Evolutionary conservation across 805 yeast genomes (phyloP).

Genomic region (Myxozyma kluyveri): DNA sequence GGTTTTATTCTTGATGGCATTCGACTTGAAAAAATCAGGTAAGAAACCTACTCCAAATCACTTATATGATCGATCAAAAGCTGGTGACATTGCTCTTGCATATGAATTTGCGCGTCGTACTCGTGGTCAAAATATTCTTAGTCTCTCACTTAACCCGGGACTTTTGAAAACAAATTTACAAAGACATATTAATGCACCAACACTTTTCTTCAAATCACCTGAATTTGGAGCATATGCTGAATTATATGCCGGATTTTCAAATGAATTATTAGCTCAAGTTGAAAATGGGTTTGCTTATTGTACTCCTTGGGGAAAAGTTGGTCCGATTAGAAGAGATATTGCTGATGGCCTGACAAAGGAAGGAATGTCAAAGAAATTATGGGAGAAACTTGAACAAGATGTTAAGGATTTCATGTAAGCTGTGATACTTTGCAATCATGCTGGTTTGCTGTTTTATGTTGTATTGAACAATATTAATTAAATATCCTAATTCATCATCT

Average conservation of each 20-base stretch:
- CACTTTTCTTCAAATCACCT: conserved; percentile 4
- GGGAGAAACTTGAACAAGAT: conserved; percentile 14
- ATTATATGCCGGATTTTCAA: conserved; percentile 44
- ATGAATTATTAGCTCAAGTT: conserved; percentile 37
- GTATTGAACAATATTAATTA: too few relatives aligned
- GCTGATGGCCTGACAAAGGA: conserved; percentile 6
- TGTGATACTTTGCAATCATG: not conserved
- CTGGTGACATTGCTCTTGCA: conserved; percentile 36
- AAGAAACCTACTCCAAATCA: conserved; percentile 14
- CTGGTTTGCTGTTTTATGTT: too few relatives aligned
- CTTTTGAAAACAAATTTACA: conserved; percentile 14
- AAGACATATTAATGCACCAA: not conserved
- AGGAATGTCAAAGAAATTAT: conserved; percentile 8
- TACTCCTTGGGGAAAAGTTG: conserved; percentile 14
- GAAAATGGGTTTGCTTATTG: conserved; percentile 38
- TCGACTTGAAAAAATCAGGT: conserved; percentile 30
- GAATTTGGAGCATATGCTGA: conserved; percentile 37
- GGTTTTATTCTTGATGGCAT: conserved; percentile 41
- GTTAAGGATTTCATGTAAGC: conserved; percentile 2
- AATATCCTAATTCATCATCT: too few relatives aligned
- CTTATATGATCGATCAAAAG: conserved; percentile 47
- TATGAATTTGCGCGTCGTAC: conserved; percentile 15
- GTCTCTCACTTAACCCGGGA: conserved; percentile 23
- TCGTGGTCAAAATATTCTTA: conserved; percentile 7
- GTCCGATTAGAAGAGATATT: not conserved